Evolutionary conservation across 202 grass and related monocot species (phyloP), one percentile per base, ranked within the genome.

Genomic region (Alloteropsis angusta): DNA sequence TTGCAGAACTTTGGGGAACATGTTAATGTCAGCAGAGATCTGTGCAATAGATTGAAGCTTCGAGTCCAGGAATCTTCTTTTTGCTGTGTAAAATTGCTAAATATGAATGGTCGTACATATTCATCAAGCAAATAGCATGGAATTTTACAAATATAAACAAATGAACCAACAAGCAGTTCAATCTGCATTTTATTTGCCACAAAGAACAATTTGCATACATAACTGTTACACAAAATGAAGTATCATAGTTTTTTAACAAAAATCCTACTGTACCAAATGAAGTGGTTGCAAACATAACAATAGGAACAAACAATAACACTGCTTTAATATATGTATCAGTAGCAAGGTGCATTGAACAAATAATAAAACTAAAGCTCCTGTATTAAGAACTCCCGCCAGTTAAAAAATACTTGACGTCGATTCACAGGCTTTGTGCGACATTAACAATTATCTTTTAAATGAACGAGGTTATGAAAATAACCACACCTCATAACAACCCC

Each of bases 1-100:
- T 72, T 85, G 69, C 56, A 97, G 75, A 72, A 90, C 75, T 81
- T 93, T 79, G 49, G 91, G 91, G 67, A 92, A 97, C 15, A 62
- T 80, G 45, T 87, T 71, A 50, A 92, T 80, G 19, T 86, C 87
- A 68, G 78, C 78, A 74, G 87, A 74, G 11, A 60, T 68, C 68
- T 82, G 53, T 47, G 83, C 74, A 14, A 93, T 73, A 26, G 94
- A 60, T 86, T 85, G 84, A 82, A 97, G 75, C 69, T 94, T 97
- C 9, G 70, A 88, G 49, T 87, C 83, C 18, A 97, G 58, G 84
- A 83, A 82, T 66, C 87, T 86, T 86, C 73, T 84, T 81, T 97
- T 97, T 71, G 77, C 94, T 97, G 82, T 61, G 85, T 16, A 34
- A 67, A 83, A 79, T 57, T 36, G 50, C 12, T 18, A 82, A 55